Conservation (phyloP, 768 basidiomycete species). For the Tephrocybe sp. region DNA sequence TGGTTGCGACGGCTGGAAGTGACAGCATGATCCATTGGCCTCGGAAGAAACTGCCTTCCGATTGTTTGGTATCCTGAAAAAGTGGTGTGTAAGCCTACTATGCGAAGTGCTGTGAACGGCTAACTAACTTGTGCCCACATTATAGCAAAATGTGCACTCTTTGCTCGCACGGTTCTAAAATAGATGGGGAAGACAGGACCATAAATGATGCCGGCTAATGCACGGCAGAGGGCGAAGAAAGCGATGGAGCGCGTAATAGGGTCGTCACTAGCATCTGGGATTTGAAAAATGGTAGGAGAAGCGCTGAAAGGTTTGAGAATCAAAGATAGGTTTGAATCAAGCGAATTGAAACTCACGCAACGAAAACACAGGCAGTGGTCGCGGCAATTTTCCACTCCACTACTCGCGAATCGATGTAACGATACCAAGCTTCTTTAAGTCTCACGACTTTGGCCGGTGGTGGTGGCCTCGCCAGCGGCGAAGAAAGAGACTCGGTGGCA, state of each 20-base stretch:
- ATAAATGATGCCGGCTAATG: conserved; percentile 14
- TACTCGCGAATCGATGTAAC: conserved; percentile 14
- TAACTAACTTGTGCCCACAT: conserved; percentile 12
- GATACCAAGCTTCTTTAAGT: conserved; percentile 11
- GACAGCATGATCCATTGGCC: conserved; percentile 16
- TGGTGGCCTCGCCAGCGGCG: conserved; percentile 1
- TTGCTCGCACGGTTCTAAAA: conserved; percentile 7
- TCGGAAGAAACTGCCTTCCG: conserved; percentile 2
- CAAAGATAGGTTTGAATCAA: not conserved
- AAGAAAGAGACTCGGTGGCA: not conserved
- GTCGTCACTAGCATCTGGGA: conserved; percentile 15
- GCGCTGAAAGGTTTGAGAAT: not conserved
- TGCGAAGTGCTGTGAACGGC: not conserved
- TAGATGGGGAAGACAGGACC: conserved; percentile 17
- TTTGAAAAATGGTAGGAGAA: conserved; percentile 17
- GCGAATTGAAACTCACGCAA: conserved; percentile 8
- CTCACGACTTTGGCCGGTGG: conserved; percentile 4
- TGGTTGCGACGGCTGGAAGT: conserved; percentile 13
- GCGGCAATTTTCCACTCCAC: conserved; percentile 15
- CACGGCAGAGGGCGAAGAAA: conserved; percentile 14
- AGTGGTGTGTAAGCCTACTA: too few species aligned
- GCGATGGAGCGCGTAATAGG: conserved; percentile 17
- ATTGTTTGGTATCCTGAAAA: not conserved
- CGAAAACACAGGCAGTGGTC: conserved; percentile 17
- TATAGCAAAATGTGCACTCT: conserved; percentile 14